A percentile compares a stretch with the other conserved stretches of the same genome.
Evolutionary conservation across 2,329 filamentous ascomycete species (phyloP).

Genomic region (Penicillium janthinellum): DNA sequence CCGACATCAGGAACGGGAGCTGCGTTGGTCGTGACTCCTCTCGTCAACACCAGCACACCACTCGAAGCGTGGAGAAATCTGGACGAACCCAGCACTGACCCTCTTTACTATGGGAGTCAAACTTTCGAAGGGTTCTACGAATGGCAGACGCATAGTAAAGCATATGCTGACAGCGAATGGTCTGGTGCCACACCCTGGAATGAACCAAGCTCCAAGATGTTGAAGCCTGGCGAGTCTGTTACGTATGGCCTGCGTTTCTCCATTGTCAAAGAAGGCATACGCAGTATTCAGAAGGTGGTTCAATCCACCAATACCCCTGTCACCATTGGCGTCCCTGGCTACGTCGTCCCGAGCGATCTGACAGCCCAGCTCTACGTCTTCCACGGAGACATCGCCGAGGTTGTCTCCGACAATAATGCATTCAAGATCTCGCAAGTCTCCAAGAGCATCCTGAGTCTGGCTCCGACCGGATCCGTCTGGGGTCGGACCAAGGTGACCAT

Average conservation of each 20-base stretch:
- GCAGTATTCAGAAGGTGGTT: slow-evolving; percentile 53
- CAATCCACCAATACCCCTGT: slow-evolving; percentile 49
- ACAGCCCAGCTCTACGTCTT: slow-evolving; percentile 52
- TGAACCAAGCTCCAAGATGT: slow-evolving; percentile 48
- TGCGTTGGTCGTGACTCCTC: slow-evolving; percentile 57
- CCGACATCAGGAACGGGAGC: slow-evolving; percentile 56
- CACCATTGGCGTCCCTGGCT: slow-evolving; percentile 58
- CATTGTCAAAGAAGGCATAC: slow-evolving; percentile 47
- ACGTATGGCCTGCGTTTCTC: slow-evolving; percentile 57
- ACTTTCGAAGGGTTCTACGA: slow-evolving; percentile 64
- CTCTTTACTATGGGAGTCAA: slow-evolving; percentile 53
- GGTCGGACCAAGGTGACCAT: slow-evolving; percentile 55
- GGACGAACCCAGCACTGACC: slow-evolving; percentile 45
- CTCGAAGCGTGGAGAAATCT: slow-evolving; percentile 61
- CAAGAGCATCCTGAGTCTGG: slow-evolving; percentile 35
- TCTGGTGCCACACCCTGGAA: slow-evolving; percentile 57
- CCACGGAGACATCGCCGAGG: slow-evolving; percentile 38
- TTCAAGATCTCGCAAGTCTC: slow-evolving; percentile 46
- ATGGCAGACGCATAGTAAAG: slow-evolving; percentile 58
- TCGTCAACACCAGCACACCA: slow-evolving; percentile 44
- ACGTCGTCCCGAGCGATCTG: slow-evolving; percentile 54
- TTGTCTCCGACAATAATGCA: slow-evolving; percentile 10
- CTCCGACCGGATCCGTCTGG: slow-evolving; percentile 49
- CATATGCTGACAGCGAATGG: slow-evolving; percentile 62
- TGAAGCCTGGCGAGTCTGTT: slow-evolving; percentile 50